Percentiles rank a stretch among this genome's conserved stretches.
Evolutionary conservation across 2,329 filamentous ascomycete species (phyloP).

Genomic region (Dendrostoma leiphaemia): DNA sequence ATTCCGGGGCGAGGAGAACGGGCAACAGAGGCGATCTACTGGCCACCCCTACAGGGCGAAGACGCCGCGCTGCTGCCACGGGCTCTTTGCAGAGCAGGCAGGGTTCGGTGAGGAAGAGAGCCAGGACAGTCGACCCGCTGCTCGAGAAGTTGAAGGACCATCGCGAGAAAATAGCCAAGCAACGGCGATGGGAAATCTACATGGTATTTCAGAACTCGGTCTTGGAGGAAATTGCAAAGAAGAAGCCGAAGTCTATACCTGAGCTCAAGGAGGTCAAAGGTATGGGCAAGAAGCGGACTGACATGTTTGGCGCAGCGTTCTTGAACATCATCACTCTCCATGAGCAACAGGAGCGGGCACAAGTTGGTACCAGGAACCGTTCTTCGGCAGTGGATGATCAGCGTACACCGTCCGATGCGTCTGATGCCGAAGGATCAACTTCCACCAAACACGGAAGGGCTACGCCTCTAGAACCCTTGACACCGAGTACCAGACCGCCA

Average conservation of each 20-base stretch:
- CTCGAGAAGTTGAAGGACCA: background rate
- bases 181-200: background rate
- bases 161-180: background rate
- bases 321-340: conserved; percentile 3
- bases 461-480: background rate
- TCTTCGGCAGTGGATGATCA: too few relatives aligned
- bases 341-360: background rate
- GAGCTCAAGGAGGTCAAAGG: background rate
- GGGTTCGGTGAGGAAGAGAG: background rate
- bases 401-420: background rate
- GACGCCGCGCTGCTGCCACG: background rate
- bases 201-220: background rate
- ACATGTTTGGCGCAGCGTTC: background rate
- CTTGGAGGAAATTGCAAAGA: background rate
- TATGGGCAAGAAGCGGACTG: background rate
- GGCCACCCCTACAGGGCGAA: background rate
- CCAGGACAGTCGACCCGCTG: background rate
- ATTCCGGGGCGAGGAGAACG: too few relatives aligned
- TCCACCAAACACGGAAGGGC: background rate
- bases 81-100: background rate
- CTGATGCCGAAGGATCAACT: background rate
- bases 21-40: too few relatives aligned
- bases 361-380: background rate
- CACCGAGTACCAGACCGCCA: background rate
- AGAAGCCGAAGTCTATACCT: background rate